These are phyloP conservation scores for Lobosporangium transversale DNA, from an alignment of 192 early-diverging fungal genomes.

Conservation along the genomic window DNA sequence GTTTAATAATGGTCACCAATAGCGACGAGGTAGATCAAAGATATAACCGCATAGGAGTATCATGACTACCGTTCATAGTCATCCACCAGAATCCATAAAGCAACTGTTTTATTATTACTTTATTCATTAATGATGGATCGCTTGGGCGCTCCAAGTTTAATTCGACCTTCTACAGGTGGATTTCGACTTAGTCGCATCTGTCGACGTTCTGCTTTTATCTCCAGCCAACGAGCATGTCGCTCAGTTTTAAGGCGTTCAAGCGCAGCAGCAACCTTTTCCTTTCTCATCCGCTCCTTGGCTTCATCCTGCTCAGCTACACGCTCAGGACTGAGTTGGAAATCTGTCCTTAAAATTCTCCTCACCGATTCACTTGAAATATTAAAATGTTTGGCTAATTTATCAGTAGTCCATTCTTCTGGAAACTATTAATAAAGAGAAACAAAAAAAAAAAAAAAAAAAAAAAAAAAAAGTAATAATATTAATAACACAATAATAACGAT, in stretches of 20 bases:
- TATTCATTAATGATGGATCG: too few relatives aligned
- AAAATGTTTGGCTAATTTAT: conserved; percentile 34
- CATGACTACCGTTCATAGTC: too few relatives aligned
- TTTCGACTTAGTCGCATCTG: not conserved
- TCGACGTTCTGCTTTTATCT: conserved; percentile 5
- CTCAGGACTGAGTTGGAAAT: conserved; percentile 16
- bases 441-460: not conserved
- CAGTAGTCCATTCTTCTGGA: conserved; percentile 44
- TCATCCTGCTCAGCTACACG: conserved; percentile 31
- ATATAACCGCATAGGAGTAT: too few relatives aligned
- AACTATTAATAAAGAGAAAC: conserved; percentile 19
- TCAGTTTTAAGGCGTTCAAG: not conserved
- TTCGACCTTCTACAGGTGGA: not conserved
- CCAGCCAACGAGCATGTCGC: conserved; percentile 8
- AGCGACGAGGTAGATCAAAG: too few relatives aligned
- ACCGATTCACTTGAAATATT: conserved; percentile 35
- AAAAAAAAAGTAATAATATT: not conserved
- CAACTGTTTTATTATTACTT: too few relatives aligned
- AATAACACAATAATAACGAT: not conserved
- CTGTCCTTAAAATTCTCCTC: conserved; percentile 15
- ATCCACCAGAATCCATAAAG: too few relatives aligned
- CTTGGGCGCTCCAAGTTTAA: conserved; percentile 27
- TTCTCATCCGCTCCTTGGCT: not conserved
- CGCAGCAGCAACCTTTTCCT: conserved; percentile 7
- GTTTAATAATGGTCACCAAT: too few relatives aligned